Base-by-base conservation (phyloP, 768 basidiomycete genomes). In the Rhodotorula toruloides region DNA sequence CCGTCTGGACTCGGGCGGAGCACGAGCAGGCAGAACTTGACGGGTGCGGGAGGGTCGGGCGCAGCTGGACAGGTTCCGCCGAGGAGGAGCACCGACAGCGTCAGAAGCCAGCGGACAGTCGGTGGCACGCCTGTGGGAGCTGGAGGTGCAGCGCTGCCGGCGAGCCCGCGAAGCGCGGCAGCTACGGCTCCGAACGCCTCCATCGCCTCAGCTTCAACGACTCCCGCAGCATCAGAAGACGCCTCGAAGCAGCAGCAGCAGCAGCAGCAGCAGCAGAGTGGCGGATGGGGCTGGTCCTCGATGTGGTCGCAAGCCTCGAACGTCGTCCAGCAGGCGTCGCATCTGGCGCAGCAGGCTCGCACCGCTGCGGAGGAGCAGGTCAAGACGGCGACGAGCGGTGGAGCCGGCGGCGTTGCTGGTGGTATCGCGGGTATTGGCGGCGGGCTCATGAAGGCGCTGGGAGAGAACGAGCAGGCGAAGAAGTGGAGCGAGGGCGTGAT, bases 331-430 rank as follows among this genome's bases (percentile, higher is more conserved):
- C 72, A 71, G 39, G 70, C 73, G 40, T 58, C 64, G 29, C 27
- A 49, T 32, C 60, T 73, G 21, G 74, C 65, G n/a, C 69, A 65
- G 47, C 70, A 73, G 58, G 69, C 93, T 9, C 85, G 83, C 77
- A 82, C 85, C 34, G 91, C 85, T 21, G 93, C 96, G 3, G 93
- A 97, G 72, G 93, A 94, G 75, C 89, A 90, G 76, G 91, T 93
- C 63, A 91, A 91, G 80, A 31, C 63, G 22, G 60, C 36, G 50
- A 36, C 34, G 56, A 29, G 70, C 54, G 67, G 63, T 13, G n/a
- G n/a, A n/a, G n/a, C n/a, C n/a, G 56, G 49, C 27, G 70, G 61
- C 6, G 71, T 71, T 16, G 71, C 63, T 19, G 68, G 59, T 6
- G 72, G 61, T 27, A 58, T 73, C 54, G 72, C 71, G 29, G 71